These are phyloP conservation scores for Pleurotus cornucopiae DNA, from an alignment of 768 basidiomycete species.

Conservation along the genomic window DNA sequence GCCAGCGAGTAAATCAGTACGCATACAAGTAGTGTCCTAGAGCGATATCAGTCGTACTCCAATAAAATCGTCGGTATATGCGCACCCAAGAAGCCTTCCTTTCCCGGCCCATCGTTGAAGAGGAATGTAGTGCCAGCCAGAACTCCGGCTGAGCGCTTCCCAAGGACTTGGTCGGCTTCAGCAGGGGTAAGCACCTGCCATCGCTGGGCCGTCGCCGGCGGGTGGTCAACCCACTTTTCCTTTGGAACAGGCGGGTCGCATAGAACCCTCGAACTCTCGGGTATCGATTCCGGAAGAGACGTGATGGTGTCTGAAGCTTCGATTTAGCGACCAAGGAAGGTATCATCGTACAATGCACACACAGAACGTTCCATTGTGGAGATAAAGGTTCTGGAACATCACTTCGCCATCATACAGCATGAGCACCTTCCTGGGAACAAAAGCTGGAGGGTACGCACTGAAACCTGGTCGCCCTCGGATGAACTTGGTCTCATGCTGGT, in stretches of 20 bases:
- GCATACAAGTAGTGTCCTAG: constrained; percentile 8
- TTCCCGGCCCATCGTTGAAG: constrained; percentile 7
- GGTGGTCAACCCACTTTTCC: neutral
- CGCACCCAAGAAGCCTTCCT: constrained; percentile 2
- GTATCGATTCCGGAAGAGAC: neutral
- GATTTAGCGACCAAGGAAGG: neutral
- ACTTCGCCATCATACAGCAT: neutral
- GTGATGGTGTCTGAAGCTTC: constrained; percentile 1
- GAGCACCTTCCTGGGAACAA: neutral
- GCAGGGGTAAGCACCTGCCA: constrained; percentile 4
- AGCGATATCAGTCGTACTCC: neutral
- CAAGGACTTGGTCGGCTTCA: neutral
- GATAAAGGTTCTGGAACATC: constrained; percentile 9
- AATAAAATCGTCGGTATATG: neutral
- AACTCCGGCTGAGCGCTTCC: constrained; percentile 1
- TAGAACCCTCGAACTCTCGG: neutral
- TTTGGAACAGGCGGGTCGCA: constrained; percentile 1
- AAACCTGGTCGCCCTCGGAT: constrained; percentile 1
- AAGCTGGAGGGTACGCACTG: neutral
- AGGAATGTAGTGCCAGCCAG: constrained; percentile 1
- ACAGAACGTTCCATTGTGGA: constrained; percentile 4
- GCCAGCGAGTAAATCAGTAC: neutral
- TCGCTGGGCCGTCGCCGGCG: neutral
- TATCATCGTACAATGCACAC: neutral
- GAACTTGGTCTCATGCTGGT: constrained; percentile 3